Evolutionary conservation across 768 basidiomycete genomes (phyloP).

Genomic region (Lactifluus hygrophoroides): DNA sequence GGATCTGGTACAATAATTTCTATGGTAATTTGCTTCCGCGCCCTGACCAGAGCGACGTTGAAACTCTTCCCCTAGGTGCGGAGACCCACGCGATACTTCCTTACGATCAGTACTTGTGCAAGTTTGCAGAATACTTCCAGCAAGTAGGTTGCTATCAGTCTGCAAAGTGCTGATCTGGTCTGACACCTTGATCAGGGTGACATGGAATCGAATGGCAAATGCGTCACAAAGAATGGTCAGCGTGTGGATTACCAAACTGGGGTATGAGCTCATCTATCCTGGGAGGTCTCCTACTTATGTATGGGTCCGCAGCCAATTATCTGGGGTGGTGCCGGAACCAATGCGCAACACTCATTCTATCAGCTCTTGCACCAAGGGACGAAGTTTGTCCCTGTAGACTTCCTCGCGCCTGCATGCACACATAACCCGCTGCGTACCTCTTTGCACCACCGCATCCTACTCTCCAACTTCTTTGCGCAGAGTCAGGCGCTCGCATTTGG

Average conservation of each 20-base stretch:
- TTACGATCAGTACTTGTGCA: conserved; percentile 98
- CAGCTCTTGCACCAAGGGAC: conserved; percentile 94
- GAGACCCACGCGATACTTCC: conserved; percentile 95
- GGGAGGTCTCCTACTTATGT: conserved; percentile 4
- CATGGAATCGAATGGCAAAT: conserved; percentile 99
- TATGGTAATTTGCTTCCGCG: conserved; percentile 41
- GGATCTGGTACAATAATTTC: conserved; percentile 99
- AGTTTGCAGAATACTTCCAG: conserved; percentile 99
- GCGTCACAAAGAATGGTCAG: conserved; percentile 86
- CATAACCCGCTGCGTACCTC: conserved; percentile 81
- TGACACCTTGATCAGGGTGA: conserved; percentile 50
- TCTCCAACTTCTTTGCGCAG: conserved; percentile 98
- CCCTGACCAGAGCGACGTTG: neutral
- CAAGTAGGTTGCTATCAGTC: conserved; percentile 38
- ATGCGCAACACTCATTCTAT: conserved; percentile 99
- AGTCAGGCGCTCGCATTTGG: conserved; percentile 97
- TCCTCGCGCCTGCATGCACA: conserved; percentile 81
- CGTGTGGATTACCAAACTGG: conserved; percentile 96
- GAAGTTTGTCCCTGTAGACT: conserved; percentile 86
- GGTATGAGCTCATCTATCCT: conserved; percentile 37
- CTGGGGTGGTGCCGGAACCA: conserved; percentile 98
- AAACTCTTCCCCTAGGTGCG: conserved; percentile 42
- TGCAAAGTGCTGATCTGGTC: neutral
- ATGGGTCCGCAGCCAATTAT: conserved; percentile 69
- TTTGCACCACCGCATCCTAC: conserved; percentile 94